These are phyloP conservation scores for Fusarium sp. DNA, from an alignment of 2,329 filamentous ascomycete genomes.

Conservation along the genomic window DNA sequence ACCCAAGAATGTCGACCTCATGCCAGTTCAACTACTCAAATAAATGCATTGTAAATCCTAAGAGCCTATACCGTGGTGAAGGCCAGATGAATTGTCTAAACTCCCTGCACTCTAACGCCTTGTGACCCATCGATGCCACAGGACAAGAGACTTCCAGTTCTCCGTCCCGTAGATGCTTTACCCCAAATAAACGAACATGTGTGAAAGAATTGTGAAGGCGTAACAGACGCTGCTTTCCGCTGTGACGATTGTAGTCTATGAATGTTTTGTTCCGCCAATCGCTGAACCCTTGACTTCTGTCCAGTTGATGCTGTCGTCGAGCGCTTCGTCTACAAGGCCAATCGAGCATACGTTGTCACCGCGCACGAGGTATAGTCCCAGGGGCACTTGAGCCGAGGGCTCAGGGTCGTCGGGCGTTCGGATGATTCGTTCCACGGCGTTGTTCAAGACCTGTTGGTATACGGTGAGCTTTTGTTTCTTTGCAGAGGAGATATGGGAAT, in stretches of 20 bases:
- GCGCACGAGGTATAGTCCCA: constrained; percentile 91
- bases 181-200: constrained; percentile 35
- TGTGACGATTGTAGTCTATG: constrained; percentile 48
- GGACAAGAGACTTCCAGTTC: constrained; percentile 16
- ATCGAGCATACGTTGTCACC: constrained; percentile 95
- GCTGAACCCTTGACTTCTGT: constrained; percentile 85
- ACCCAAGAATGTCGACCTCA: constrained; percentile 1
- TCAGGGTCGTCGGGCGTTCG: constrained; percentile 86
- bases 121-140: constrained; percentile 34
- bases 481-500: background rate
- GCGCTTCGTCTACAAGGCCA: constrained; percentile 87
- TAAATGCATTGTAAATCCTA: constrained; percentile 18
- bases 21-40: constrained; percentile 37
- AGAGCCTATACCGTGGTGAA: constrained; percentile 35
- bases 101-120: constrained; percentile 47
- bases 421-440: constrained; percentile 91
- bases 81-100: constrained; percentile 45
- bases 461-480: constrained; percentile 30
- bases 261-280: constrained; percentile 87
- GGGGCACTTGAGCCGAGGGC: constrained; percentile 80
- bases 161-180: constrained; percentile 31
- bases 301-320: constrained; percentile 95
- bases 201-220: constrained; percentile 7
- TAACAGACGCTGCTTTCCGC: constrained; percentile 2
- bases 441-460: constrained; percentile 73